A percentile compares a stretch with the other conserved stretches of the same genome.
Conservation (phyloP, 345 rosid species). For the Dipteronia dyeriana region DNA sequence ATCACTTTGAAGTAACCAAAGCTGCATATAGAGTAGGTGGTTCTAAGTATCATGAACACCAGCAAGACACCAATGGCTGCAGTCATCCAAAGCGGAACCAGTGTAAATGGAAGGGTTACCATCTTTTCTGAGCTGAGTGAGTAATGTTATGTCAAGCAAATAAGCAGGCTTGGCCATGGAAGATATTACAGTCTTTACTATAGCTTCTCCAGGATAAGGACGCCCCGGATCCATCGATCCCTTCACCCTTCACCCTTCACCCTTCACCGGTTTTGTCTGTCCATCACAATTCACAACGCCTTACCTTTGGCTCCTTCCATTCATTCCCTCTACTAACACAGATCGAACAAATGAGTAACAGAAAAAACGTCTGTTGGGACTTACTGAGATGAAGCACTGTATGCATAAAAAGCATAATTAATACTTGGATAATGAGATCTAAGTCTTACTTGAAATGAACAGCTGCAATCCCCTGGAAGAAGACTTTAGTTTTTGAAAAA, state of each 20-base stretch:
- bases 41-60: conserved; percentile 84
- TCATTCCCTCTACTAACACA: conserved; percentile 33
- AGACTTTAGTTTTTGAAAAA: conserved; percentile 44
- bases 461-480: conserved; percentile 65
- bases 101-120: conserved; percentile 63
- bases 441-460: conserved; percentile 40
- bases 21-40: conserved; percentile 40
- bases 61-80: conserved; percentile 86
- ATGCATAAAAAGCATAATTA: too few relatives aligned
- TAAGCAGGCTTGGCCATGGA: conserved; percentile 46
- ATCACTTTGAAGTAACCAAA: not conserved
- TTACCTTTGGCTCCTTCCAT: conserved; percentile 41
- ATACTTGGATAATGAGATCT: not conserved
- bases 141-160: conserved; percentile 55
- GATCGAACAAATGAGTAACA: too few relatives aligned
- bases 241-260: too few relatives aligned
- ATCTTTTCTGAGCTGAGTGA: conserved; percentile 66
- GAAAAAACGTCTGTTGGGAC: too few relatives aligned
- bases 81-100: conserved; percentile 33
- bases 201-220: conserved; percentile 34
- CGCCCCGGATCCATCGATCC: conserved; percentile 43
- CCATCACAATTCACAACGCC: conserved; percentile 47
- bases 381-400: too few relatives aligned
- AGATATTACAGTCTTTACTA: conserved; percentile 40
- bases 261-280: conserved; percentile 55